These are phyloP conservation scores for Ambrosiella xylebori DNA, from an alignment of 2,329 filamentous ascomycete genomes.

Conservation along the genomic window DNA sequence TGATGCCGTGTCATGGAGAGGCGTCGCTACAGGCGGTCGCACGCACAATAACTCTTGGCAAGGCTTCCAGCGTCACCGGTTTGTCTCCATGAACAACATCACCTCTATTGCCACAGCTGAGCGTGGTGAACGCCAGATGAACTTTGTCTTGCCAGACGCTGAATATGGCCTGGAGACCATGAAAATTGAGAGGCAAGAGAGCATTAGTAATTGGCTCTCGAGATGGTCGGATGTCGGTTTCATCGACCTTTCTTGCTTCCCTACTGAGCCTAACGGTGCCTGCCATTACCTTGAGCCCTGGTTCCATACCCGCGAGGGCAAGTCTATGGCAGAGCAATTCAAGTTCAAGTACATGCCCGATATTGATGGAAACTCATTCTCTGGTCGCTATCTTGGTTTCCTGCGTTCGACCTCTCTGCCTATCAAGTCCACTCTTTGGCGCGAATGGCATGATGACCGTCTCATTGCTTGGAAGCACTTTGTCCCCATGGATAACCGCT, in stretches of 20 bases:
- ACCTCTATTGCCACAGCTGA: slow-evolving; percentile 38
- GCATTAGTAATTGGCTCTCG: slow-evolving; percentile 32
- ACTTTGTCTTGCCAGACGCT: slow-evolving; percentile 35
- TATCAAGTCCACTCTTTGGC: slow-evolving; percentile 62
- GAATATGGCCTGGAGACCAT: slow-evolving; percentile 30
- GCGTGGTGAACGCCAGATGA: slow-evolving; percentile 26
- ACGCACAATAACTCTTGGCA: slow-evolving; percentile 48
- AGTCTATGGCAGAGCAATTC: slow-evolving; percentile 30
- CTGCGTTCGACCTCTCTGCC: slow-evolving; percentile 51
- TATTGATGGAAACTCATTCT: slow-evolving; percentile 59
- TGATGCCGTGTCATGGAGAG: slow-evolving; percentile 42
- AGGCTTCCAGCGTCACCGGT: slow-evolving; percentile 58
- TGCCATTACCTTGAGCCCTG: slow-evolving; percentile 73
- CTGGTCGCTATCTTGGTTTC: slow-evolving; percentile 51
- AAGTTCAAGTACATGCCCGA: slow-evolving; percentile 54
- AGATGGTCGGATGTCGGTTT: slow-evolving; percentile 34
- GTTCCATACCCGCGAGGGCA: slow-evolving; percentile 49
- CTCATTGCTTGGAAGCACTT: slow-evolving; percentile 67
- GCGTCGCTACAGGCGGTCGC: slow-evolving; percentile 46
- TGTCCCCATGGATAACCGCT: slow-evolving; percentile 61
- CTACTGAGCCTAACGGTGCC: slow-evolving; percentile 29
- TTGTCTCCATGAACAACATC: slow-evolving; percentile 55
- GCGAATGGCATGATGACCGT: slow-evolving; percentile 65
- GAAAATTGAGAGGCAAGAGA: slow-evolving; percentile 18
- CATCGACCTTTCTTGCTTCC: slow-evolving; percentile 35